Base-by-base conservation (phyloP, 257 asterid genomes). In the Leonotis leonurus region DNA sequence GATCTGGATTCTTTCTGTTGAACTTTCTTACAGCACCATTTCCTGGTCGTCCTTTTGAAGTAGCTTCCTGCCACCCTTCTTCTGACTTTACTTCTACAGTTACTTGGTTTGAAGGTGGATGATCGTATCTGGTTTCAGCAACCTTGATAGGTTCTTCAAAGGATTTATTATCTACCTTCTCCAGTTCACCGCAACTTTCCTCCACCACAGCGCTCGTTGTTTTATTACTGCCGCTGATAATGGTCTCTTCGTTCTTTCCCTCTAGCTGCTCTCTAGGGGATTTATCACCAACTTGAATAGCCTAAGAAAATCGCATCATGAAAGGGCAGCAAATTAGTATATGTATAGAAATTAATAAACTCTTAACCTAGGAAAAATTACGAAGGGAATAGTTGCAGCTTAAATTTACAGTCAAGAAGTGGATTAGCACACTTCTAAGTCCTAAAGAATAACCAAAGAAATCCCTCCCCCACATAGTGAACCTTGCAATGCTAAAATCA, bases 51-150 rank as follows among this genome's bases (percentile, higher is more conserved):
- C 92, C 85, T 81, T 84, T 90, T 1, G 94, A 63, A 66, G 78
- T 82, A 55, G 99, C 99, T 78, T 87, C 97, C 70, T 87, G 93
- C 99, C 99, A 93, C 51, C 95, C 99, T 65, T 86, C 90, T 33
- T 90, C 97, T 21, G 92, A 81, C 60, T 78, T 83, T 16, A 68
- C 61, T 70, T 78, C 97, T 50, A 64, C 79, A 32, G 50, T 56
- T 21, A 62, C 49, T 76, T 74, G 81, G 69, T 75, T 84, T 5
- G 73, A 25, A 36, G 62, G 56, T 36, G 75, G 73, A 62, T 37
- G 73, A 53, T 61, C 65, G 21, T 70, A 32, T 20, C 9, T 48
- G 54, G 78, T 33, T 64, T 70, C 60, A 50, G 54, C 50, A 60
- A 46, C 71, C 64, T 65, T 65, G 22, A 46, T 8, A 53, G 63